Evolutionary conservation across 345 rosid species (phyloP), one percentile per base, ranked within the genome.

Genomic region (Citrus mangshanensis): DNA sequence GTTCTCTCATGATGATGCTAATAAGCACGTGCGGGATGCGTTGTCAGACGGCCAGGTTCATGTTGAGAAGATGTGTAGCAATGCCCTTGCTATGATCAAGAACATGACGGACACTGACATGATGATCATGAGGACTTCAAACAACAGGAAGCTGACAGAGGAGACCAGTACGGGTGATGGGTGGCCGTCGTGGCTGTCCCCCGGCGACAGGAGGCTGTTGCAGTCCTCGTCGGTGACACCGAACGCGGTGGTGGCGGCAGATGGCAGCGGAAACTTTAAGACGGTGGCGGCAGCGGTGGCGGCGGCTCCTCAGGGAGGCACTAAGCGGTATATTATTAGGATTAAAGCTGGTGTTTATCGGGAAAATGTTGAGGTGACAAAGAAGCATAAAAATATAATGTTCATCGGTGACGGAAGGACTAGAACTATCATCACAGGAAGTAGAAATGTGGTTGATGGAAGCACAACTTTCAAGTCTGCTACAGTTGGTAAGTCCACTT

Each of bases 391-490:
- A 6, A 93, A 92, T 65, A 71, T 95, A 19, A 89, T 95, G 97
- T 93, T 95, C 75, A 1, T 92, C 24, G 99, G 99, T 75, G 99
- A 93, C 27, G 98, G 95, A 4, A 85, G 89, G 64, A 85, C 71
- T 0, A 88, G 28, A 9, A 93, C 98, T 7, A 88, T 95, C 68
- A 88, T 95, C 14, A 95, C 98, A 28, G 98, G 62, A 5, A 86
- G 79, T 40, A 85, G 90, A 75, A 93, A 92, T 42, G 98, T 92
- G 22, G 89, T 76, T 9, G 96, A 92, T 40, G 98, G 98, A 5
- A 88, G 85, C 84, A 92, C 98, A 35, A 95, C 99, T 56, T 95
- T 93, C 82, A 77, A 91, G 9, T 90, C 99, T 5, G 97, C 99
- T n/a, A 95, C 99, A 2, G 99, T 95, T 54, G 98, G 99, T 95